Evolutionary conservation across 2,329 filamentous ascomycete species (phyloP), one percentile per base, ranked within the genome.

Genomic region (Parastagonospora nodorum): DNA sequence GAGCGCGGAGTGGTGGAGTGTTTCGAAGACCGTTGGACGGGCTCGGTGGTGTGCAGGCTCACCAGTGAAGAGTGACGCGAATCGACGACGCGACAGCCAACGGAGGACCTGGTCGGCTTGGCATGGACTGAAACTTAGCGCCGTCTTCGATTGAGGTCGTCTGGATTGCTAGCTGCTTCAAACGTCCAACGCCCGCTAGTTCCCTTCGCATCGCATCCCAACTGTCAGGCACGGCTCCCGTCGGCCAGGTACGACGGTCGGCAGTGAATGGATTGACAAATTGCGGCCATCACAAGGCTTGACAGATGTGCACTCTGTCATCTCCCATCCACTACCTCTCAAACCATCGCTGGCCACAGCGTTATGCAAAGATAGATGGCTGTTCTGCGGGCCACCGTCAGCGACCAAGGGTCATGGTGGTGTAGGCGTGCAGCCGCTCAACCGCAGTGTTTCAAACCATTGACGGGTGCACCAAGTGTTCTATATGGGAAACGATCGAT

Each of bases 121-220:
- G 45, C 45, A 9, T n/a, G 5, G 8, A 24, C 48, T 68, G 66
- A 69, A 67, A 67, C 66, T 33, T 64, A 60, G 64, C 60, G 60
- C 49, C 47, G 57, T 59, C 43, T 46, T 36, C 48, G 57, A 67
- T 65, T 58, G 56, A 66, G 50, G 47, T 53, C 51, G 50, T 41
- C 48, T 48, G 48, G 49, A 54, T 41, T 24, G 35, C 14, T 37
- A 37, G 35, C 35, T 14, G 14, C 14, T 16, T 6, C 14, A 24
- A 24, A 16, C 14, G 14, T 8, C 35, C 50, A 41, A 53, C 45
- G 42, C 39, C 37, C 43, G 47, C 58, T 57, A 57, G 50, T 42
- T 48, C 28, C 19, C 32, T 41, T 47, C 28, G 41, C 35, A 11
- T 27, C 16, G 8, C 43, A 38, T 19, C 19, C 15, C 30, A 40